Conservation (phyloP, 345 rosid genomes). For the Melaleuca alternifolia region DNA sequence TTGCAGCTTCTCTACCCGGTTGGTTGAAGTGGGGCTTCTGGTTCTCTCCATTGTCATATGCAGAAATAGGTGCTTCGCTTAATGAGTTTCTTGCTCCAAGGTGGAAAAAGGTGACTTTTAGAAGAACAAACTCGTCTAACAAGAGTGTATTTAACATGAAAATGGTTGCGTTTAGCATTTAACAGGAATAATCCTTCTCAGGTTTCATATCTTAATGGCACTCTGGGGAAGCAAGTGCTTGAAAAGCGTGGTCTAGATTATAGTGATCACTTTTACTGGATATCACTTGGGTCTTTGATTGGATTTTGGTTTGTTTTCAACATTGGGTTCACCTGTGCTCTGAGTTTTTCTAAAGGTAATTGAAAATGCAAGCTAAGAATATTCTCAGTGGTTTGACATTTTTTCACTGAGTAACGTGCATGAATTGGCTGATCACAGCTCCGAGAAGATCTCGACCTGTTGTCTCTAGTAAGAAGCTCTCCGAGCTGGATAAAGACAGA, state of each 20-base stretch:
- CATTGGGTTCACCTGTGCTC: slow-evolving; percentile 20
- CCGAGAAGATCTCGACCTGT: slow-evolving; percentile 13
- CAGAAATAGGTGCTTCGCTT: slow-evolving; percentile 25
- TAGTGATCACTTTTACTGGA: slow-evolving; percentile 18
- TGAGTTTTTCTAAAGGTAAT: slow-evolving; percentile 19
- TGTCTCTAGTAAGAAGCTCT: slow-evolving; percentile 12
- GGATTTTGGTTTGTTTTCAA: slow-evolving; percentile 35
- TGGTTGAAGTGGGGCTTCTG: slow-evolving; percentile 49
- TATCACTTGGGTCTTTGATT: slow-evolving; percentile 23
- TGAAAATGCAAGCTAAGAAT: background rate
- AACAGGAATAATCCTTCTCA: slow-evolving; percentile 1
- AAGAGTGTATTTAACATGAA: background rate
- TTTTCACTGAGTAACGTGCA: background rate
- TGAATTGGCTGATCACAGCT: slow-evolving; percentile 10
- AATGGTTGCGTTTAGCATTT: background rate
- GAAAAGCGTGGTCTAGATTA: slow-evolving; percentile 19
- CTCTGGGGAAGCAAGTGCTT: slow-evolving; percentile 21
- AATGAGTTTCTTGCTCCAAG: slow-evolving; percentile 48
- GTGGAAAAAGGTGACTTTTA: slow-evolving; percentile 36
- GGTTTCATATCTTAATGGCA: slow-evolving; percentile 20
- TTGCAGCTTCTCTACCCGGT: slow-evolving; percentile 33
- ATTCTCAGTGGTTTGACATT: background rate
- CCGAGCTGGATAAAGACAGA: background rate
- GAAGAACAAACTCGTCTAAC: background rate
- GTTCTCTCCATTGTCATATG: slow-evolving; percentile 40